phyloP scores from a whole-genome alignment of 441 rosid species.

The Pelargonium australe region DNA sequence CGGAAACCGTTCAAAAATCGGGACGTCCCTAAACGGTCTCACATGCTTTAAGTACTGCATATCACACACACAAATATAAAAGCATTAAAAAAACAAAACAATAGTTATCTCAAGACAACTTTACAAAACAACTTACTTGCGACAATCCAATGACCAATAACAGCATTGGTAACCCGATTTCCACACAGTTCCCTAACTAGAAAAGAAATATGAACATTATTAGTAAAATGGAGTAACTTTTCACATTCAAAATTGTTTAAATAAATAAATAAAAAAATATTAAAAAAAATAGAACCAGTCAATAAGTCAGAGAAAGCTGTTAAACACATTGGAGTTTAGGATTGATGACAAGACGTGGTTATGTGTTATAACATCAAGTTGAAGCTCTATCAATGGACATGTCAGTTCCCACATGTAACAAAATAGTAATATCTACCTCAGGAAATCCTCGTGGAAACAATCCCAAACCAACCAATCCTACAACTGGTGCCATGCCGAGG shows the following conservation, averaged over 20 bases:
- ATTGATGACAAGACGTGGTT: neutral
- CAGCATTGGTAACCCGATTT: conserved; percentile 66
- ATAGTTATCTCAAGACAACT: neutral
- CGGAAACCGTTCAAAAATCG: conserved; percentile 59
- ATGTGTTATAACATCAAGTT: neutral
- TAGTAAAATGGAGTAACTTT: too few species aligned
- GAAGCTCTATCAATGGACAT: neutral
- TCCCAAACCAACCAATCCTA: conserved; percentile 66
- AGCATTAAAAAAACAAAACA: conserved; percentile 18
- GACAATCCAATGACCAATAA: conserved; percentile 51
- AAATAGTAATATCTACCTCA: conserved; percentile 33
- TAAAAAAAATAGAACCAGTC: too few species aligned
- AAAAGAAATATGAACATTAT: too few species aligned
- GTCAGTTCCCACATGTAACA: neutral
- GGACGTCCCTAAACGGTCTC: conserved; percentile 49
- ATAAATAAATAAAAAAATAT: too few species aligned
- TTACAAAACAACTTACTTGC: too few species aligned
- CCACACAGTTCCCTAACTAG: conserved; percentile 63
- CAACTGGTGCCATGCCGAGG: conserved; percentile 73
- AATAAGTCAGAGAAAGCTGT: neutral
- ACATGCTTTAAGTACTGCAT: conserved; percentile 88
- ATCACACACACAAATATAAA: conserved; percentile 6
- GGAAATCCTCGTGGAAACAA: conserved; percentile 67
- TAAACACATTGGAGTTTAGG: neutral
- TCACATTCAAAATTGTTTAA: too few species aligned